Evolutionary conservation across 257 asterid genomes (phyloP).

Genomic region (Solanum clarkiae): DNA sequence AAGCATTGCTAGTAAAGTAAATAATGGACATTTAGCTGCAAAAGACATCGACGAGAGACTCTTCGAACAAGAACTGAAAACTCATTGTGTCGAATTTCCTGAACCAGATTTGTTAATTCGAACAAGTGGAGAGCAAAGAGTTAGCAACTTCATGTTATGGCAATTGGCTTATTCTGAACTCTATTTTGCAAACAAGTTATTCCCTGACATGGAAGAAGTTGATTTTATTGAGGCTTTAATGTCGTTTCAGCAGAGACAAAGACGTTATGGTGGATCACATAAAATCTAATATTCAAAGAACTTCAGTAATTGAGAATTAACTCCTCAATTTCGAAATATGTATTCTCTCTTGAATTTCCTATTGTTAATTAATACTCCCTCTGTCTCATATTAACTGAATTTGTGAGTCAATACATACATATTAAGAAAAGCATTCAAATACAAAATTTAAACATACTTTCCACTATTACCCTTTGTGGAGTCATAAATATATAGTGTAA

Average conservation of each 20-base stretch:
- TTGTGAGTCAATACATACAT: no score
- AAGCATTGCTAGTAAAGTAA: conserved; percentile 12
- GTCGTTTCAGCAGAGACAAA: conserved; percentile 4
- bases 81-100: not conserved
- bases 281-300: not conserved
- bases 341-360: not conserved
- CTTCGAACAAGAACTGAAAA: conserved; percentile 2
- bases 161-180: conserved; percentile 21
- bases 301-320: not conserved
- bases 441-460: no score
- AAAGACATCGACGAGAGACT: not conserved
- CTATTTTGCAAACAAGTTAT: not conserved
- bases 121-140: conserved; percentile 17
- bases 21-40: not conserved
- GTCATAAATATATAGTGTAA: no score
- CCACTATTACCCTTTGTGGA: no score
- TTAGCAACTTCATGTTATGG: conserved; percentile 29
- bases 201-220: conserved; percentile 10
- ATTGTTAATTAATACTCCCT: not conserved
- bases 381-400: no score
- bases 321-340: not conserved
- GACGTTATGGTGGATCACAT: conserved; percentile 8
- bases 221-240: conserved; percentile 2
- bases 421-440: no score
- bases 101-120: conserved; percentile 20